Evolutionary conservation across 2,329 filamentous ascomycete species (phyloP).

Genomic region (Scedosporium boydii): DNA sequence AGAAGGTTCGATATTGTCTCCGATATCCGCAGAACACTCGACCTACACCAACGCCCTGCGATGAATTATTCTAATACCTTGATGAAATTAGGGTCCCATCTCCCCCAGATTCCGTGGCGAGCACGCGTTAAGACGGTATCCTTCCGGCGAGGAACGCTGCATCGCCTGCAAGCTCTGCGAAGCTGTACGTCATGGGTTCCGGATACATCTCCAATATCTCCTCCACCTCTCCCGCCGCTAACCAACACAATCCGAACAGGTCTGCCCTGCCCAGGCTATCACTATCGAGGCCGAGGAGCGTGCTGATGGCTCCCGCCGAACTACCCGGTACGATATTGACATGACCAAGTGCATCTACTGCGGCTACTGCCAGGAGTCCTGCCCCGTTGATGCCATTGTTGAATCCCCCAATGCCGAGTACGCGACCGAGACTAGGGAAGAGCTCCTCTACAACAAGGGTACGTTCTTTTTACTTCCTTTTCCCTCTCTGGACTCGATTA

Average conservation of each 20-base stretch:
- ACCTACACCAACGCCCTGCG: background rate
- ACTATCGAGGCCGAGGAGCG: slow-evolving; percentile 99
- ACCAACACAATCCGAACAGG: slow-evolving; percentile 27
- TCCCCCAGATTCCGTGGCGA: slow-evolving; percentile 97
- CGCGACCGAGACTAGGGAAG: slow-evolving; percentile 66
- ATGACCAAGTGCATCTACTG: slow-evolving; percentile 99
- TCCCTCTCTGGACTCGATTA: slow-evolving; percentile 11
- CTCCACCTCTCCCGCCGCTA: background rate
- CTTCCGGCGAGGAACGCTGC: slow-evolving; percentile 95
- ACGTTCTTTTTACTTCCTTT: slow-evolving; percentile 17
- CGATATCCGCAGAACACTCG: background rate
- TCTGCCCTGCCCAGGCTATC: slow-evolving; percentile 96
- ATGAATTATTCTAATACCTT: background rate
- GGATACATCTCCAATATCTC: too few relatives aligned
- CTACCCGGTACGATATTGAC: slow-evolving; percentile 97
- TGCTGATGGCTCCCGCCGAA: slow-evolving; percentile 87
- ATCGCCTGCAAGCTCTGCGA: slow-evolving; percentile 99
- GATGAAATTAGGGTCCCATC: slow-evolving; percentile 65
- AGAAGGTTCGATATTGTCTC: slow-evolving; percentile 54
- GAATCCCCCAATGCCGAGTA: slow-evolving; percentile 56
- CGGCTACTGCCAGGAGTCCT: slow-evolving; percentile 97
- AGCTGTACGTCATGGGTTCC: slow-evolving; percentile 42
- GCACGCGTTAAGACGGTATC: slow-evolving; percentile 91
- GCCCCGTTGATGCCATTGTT: slow-evolving; percentile 87
- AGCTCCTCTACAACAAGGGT: slow-evolving; percentile 91